A percentile compares a stretch with the other conserved stretches of the same genome.
phyloP scores from a whole-genome alignment of 23 red algal species.

The Cyanidium caldarium region DNA sequence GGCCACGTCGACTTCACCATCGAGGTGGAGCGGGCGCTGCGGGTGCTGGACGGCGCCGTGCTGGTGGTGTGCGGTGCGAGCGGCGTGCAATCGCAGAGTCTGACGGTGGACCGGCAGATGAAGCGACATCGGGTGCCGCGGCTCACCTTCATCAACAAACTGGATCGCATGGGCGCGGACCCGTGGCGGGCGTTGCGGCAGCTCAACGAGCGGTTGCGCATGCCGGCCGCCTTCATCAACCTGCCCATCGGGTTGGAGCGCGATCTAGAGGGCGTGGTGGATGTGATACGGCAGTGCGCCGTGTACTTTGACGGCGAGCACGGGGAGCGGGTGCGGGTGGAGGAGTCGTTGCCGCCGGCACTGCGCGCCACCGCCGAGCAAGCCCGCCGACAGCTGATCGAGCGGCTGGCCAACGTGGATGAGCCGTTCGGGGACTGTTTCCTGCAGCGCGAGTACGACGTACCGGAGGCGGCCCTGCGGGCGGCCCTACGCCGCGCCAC shows the following conservation, averaged over 20 bases:
- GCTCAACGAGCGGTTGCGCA: slow-evolving; percentile 45
- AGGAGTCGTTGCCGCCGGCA: slow-evolving; percentile 7
- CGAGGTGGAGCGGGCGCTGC: slow-evolving; percentile 87
- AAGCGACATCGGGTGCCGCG: slow-evolving; percentile 87
- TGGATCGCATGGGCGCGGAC: slow-evolving; percentile 69
- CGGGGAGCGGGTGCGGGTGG: slow-evolving; percentile 43
- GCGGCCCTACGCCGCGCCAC: slow-evolving; percentile 73
- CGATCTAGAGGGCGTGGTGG: slow-evolving; percentile 58
- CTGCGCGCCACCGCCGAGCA: slow-evolving; percentile 20
- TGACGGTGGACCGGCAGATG: slow-evolving; percentile 99
- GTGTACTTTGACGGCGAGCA: slow-evolving; percentile 83
- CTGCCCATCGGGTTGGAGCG: slow-evolving; percentile 83
- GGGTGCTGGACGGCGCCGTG: slow-evolving; percentile 88
- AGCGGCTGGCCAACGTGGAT: slow-evolving; percentile 85
- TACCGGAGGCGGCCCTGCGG: slow-evolving; percentile 41
- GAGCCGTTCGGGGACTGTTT: slow-evolving; percentile 68
- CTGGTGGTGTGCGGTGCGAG: slow-evolving; percentile 84
- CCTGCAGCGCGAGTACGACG: slow-evolving; percentile 37
- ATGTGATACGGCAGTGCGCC: slow-evolving; percentile 56
- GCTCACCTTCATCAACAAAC: slow-evolving; percentile 95
- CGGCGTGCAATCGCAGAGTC: slow-evolving; percentile 86
- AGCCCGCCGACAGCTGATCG: slow-evolving; percentile 34
- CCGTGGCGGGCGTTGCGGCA: slow-evolving; percentile 66
- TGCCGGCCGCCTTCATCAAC: slow-evolving; percentile 49
- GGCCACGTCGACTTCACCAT: slow-evolving; percentile 83